Percentiles rank a stretch among this genome's conserved stretches.
phyloP scores from a whole-genome alignment of 2,329 filamentous ascomycete genomes.

The Paecilomyces fulvus region DNA sequence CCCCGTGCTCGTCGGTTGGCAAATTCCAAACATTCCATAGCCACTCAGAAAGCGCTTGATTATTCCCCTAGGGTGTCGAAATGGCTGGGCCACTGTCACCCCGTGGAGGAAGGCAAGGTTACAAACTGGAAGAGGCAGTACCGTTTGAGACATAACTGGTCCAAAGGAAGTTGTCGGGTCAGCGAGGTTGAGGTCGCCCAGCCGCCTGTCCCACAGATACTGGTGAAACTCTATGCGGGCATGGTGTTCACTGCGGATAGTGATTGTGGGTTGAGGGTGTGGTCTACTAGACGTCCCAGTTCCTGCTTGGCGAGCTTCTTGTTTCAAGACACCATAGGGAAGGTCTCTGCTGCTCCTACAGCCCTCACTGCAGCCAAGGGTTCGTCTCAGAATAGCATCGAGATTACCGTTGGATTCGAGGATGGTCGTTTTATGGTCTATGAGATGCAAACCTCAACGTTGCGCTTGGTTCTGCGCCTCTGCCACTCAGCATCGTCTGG shows the following conservation, averaged over 20 bases:
- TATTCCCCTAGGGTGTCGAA: constrained; percentile 50
- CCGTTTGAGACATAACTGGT: constrained; percentile 85
- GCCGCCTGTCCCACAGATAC: constrained; percentile 48
- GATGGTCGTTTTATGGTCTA: constrained; percentile 67
- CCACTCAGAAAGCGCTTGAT: constrained; percentile 30
- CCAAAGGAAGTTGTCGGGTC: constrained; percentile 68
- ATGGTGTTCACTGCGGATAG: constrained; percentile 69
- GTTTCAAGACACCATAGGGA: constrained; percentile 15
- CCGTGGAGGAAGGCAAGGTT: constrained; percentile 42
- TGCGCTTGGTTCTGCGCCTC: constrained; percentile 44
- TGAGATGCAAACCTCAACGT: constrained; percentile 43
- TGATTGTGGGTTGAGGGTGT: constrained; percentile 63
- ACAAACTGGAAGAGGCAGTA: constrained; percentile 86
- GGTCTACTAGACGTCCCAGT: constrained; percentile 59
- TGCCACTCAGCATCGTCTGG: constrained; percentile 54
- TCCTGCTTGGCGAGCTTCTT: constrained; percentile 47
- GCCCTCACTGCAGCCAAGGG: constrained; percentile 37
- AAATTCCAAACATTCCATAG: constrained; percentile 45
- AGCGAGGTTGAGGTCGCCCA: constrained; percentile 62
- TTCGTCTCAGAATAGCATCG: constrained; percentile 39
- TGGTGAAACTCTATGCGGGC: constrained; percentile 71
- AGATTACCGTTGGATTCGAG: constrained; percentile 60
- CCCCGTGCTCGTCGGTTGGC: constrained; percentile 70
- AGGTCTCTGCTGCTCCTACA: constrained; percentile 59
- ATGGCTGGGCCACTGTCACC: constrained; percentile 54